Conservation (phyloP, 2,329 filamentous ascomycete species). For the Keithomyces neogunnii region DNA sequence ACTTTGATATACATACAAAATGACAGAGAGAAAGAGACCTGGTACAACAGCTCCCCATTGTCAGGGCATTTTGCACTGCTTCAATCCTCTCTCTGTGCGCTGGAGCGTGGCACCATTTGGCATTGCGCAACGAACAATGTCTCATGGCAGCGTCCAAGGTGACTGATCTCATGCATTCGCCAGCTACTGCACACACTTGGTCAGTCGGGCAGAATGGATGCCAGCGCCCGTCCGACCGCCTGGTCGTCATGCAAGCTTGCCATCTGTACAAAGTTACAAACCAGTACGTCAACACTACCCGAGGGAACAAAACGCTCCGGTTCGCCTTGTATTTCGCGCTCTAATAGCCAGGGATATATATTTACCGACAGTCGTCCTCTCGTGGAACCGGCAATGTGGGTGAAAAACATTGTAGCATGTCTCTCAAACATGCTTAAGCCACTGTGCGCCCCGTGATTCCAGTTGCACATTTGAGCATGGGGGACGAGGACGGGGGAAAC, state of each 20-base stretch:
- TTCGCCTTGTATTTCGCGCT: too few species aligned
- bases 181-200: not conserved
- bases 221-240: not conserved
- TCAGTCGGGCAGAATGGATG: not conserved
- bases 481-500: not conserved
- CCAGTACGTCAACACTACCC: too few species aligned
- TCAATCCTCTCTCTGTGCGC: not conserved
- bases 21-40: too few species aligned
- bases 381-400: not conserved
- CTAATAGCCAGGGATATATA: not conserved
- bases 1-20: too few species aligned
- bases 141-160: not conserved
- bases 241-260: too few species aligned
- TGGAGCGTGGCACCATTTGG: not conserved
- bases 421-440: not conserved
- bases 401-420: not conserved
- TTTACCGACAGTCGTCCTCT: not conserved
- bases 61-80: not conserved
- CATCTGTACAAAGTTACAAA: too few species aligned
- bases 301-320: too few species aligned
- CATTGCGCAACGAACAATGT: not conserved
- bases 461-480: not conserved
- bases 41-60: too few species aligned
- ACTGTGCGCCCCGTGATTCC: not conserved
- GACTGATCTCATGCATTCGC: constrained; percentile 4